Percentiles rank a stretch among this genome's conserved stretches.
Evolutionary conservation across 306 rosid genomes (phyloP).

Genomic region (Quercus cerris): DNA sequence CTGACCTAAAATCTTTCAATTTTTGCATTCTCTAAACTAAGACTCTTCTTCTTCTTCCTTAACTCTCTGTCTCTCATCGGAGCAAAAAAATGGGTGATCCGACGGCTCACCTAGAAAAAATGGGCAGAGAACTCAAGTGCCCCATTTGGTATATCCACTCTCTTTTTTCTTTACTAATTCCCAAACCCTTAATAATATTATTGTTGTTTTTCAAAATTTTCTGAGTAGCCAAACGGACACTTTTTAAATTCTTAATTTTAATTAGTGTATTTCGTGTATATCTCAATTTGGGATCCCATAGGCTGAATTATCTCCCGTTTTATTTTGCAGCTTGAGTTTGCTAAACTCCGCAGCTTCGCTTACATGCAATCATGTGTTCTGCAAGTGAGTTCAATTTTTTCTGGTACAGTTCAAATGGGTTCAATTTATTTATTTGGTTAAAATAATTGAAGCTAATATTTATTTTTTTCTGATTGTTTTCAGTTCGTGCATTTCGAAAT

Average conservation of each 20-base stretch:
- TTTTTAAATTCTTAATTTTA: too few species aligned
- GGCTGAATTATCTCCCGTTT: background rate
- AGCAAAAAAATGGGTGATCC: constrained; percentile 39
- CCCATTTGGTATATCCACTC: constrained; percentile 69
- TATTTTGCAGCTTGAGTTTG: constrained; percentile 55
- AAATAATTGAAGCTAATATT: background rate
- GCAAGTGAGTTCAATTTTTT: constrained; percentile 50
- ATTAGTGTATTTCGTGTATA: background rate
- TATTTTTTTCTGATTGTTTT: constrained; percentile 3
- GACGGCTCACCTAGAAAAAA: constrained; percentile 54
- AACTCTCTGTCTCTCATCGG: background rate
- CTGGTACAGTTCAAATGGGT: background rate
- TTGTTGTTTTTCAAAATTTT: background rate
- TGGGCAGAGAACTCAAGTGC: constrained; percentile 88
- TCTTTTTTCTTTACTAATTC: background rate
- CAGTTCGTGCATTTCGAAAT: constrained; percentile 67
- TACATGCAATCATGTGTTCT: constrained; percentile 86
- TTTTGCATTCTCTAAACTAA: background rate
- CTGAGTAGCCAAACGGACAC: background rate
- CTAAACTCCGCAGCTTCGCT: constrained; percentile 62
- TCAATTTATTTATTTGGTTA: background rate
- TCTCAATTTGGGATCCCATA: background rate
- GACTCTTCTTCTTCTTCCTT: background rate
- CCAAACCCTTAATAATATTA: too few species aligned
- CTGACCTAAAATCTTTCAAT: background rate